Base-by-base conservation (phyloP, 1,284 basidiomycete species). In the Fomitopsis palustris region DNA sequence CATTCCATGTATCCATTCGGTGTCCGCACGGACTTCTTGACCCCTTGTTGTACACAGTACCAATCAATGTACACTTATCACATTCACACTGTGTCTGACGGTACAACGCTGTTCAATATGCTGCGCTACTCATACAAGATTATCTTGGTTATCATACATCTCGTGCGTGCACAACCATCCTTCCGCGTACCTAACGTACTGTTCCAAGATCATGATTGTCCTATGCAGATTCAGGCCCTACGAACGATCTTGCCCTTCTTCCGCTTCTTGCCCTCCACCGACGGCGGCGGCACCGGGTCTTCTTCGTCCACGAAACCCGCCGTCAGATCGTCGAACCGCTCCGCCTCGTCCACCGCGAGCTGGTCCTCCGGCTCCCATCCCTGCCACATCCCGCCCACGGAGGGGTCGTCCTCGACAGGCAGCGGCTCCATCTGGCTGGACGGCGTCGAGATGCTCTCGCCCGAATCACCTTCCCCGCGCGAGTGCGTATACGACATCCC, bases 221-320 rank as follows among this genome's bases (percentile, higher is more conserved):
- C 42, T 8, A 9, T 45, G 42, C 42, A 23, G 42, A 9, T 23
- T 45, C 37, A 53, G 8, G 35, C n/a, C 52, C 37, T 53, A 16
- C 21, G 52, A 12, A 53, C 52, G 17, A 55, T 45, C 41, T 29
- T 21, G n/a, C 55, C 23, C 61, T 55, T 61, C 63, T 60, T 59
- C 33, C 35, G 58, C 27, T 55, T 25, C 52, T 60, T 62, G 47
- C 63, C 56, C 61, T 64, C 63, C 45, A 57, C 57, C 19, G 16
- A 4, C 12, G 42, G 42, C 7, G 42, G 42, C 19, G 42, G 42
- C 54, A 58, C 62, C 54, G 65, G 63, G 65, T 86, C 85, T 72
- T 87, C 85, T 72, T 87, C 85, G 56, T 87, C 85, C 76, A 87
- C 76, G 56, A 86, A 79, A 5, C 84, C 83, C 16, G 84, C 77